Evolutionary conservation across 148 eudicot genomes (phyloP).

Genomic region (Simmondsia chinensis): DNA sequence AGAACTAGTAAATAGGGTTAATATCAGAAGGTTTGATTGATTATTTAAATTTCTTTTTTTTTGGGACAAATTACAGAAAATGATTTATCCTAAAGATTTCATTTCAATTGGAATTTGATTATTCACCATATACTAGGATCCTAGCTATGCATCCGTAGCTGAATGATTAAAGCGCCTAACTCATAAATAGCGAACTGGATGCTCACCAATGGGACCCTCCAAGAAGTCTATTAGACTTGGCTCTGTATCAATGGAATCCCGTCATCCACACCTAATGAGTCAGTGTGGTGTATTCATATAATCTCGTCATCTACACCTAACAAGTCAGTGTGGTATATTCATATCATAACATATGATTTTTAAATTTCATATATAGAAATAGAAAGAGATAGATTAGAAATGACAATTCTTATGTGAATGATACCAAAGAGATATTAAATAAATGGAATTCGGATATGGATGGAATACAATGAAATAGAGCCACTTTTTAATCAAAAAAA

Average conservation of each 20-base stretch:
- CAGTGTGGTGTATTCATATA: slow-evolving; percentile 8
- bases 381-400: neutral
- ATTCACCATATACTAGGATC: no score
- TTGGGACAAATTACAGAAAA: no score
- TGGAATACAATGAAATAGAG: neutral
- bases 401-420: neutral
- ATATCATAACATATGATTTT: no score
- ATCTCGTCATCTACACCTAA: no score
- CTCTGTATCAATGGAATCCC: slow-evolving; percentile 7
- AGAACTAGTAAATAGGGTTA: no score
- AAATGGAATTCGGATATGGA: neutral
- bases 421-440: neutral
- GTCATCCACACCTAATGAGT: slow-evolving; percentile 5
- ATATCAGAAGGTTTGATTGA: no score
- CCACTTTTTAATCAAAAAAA: neutral
- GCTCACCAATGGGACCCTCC: slow-evolving; percentile 6
- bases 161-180: neutral
- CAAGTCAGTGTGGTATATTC: no score
- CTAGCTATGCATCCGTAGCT: neutral
- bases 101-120: no score
- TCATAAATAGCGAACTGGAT: slow-evolving; percentile 1
- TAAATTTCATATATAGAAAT: no score
- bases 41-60: no score
- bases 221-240: slow-evolving; percentile 8
- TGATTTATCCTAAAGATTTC: no score